phyloP scores from a whole-genome alignment of 208 protist species.

The Acanthamoeba sp. region DNA sequence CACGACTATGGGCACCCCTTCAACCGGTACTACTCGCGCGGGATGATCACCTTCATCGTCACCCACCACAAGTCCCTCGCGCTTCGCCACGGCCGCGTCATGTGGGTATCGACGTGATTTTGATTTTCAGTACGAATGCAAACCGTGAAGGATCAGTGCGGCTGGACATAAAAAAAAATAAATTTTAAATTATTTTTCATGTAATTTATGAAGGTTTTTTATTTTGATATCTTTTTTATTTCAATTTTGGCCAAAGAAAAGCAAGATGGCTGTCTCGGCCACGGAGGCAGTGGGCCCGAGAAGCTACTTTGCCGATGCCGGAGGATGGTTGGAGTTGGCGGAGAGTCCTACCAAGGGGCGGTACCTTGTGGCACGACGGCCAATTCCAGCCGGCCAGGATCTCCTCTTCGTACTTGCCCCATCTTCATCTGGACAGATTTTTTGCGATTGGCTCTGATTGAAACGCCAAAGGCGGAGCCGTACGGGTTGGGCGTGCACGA shows the following conservation, averaged over 20 bases:
- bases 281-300: no score
- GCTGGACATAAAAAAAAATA: no score
- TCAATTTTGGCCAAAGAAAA: no score
- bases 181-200: no score
- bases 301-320: neutral
- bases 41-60: slow-evolving; percentile 4
- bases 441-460: neutral
- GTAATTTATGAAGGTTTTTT: no score
- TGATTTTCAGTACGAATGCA: no score
- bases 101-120: neutral
- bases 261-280: no score
- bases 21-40: neutral
- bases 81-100: neutral
- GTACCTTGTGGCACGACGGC: neutral
- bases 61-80: neutral
- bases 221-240: no score
- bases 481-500: slow-evolving; percentile 51
- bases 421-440: neutral
- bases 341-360: neutral
- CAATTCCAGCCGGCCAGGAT: neutral
- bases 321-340: neutral
- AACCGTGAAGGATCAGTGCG: no score
- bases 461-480: neutral
- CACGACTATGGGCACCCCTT: neutral
- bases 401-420: neutral